These are phyloP conservation scores for Penicillium rolfsii DNA, from an alignment of 2,329 filamentous ascomycete species.

Conservation along the genomic window DNA sequence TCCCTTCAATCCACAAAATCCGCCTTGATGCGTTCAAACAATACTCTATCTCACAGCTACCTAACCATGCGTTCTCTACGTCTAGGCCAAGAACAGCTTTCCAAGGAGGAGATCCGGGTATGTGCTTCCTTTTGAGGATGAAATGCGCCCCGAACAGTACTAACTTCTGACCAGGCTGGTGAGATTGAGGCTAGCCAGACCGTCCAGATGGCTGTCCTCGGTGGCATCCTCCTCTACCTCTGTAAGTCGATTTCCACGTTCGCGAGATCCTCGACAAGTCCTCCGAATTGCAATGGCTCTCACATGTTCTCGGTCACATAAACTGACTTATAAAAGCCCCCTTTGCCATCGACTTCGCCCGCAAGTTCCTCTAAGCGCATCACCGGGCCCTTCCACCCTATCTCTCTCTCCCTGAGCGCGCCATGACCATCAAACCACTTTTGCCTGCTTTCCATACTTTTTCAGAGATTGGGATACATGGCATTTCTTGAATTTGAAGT, in stretches of 20 bases:
- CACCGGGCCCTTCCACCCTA: slow-evolving; percentile 8
- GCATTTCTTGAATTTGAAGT: not conserved
- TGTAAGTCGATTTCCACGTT: slow-evolving; percentile 51
- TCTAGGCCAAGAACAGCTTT: slow-evolving; percentile 49
- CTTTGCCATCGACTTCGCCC: slow-evolving; percentile 54
- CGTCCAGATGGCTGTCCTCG: slow-evolving; percentile 58
- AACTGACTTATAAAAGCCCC: slow-evolving; percentile 42
- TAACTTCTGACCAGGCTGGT: slow-evolving; percentile 42
- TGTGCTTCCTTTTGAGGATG: not conserved
- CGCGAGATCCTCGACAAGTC: not conserved
- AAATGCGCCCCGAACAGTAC: not conserved
- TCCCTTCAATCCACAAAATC: not conserved
- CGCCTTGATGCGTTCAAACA: not conserved
- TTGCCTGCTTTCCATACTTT: slow-evolving; percentile 9
- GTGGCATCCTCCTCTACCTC: slow-evolving; percentile 63
- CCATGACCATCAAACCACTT: slow-evolving; percentile 13
- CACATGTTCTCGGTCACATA: not conserved
- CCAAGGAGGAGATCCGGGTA: slow-evolving; percentile 52
- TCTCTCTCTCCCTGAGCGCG: slow-evolving; percentile 6
- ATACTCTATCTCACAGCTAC: not conserved
- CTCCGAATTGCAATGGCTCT: not conserved
- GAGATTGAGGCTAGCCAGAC: slow-evolving; percentile 59
- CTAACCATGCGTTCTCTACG: not conserved
- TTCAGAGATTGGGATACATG: not conserved
- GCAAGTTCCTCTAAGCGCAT: slow-evolving; percentile 49